Conservation (phyloP, 352 stramenopile species). For the Plasmopara muralis region DNA sequence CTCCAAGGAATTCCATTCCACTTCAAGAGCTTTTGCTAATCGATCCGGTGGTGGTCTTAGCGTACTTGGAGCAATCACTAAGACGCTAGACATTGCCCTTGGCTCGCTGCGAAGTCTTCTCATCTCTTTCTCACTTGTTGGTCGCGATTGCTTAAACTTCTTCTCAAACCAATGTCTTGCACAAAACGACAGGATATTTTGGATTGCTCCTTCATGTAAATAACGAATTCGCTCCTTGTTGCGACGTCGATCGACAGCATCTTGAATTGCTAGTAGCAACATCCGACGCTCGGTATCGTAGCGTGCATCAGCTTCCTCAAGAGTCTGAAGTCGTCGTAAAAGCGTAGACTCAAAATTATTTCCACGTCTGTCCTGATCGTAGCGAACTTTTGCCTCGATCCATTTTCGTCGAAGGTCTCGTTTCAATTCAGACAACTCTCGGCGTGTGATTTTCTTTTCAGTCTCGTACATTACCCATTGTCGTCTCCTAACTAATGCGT, state of each 20-base stretch:
- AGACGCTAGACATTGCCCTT: conserved; percentile 1
- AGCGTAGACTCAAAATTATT: conserved; percentile 37
- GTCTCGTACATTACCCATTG: conserved; percentile 21
- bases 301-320: conserved; percentile 28
- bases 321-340: conserved; percentile 26
- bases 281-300: conserved; percentile 29
- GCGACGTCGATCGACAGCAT: conserved; percentile 26
- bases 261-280: conserved; percentile 26
- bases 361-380: conserved; percentile 29
- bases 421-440: conserved; percentile 26
- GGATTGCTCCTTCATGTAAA: conserved; percentile 26
- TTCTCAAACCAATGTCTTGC: conserved; percentile 53
- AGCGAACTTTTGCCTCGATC: conserved; percentile 47
- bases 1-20: conserved; percentile 27
- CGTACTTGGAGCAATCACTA: conserved; percentile 17
- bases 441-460: conserved; percentile 15
- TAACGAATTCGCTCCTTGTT: conserved; percentile 19
- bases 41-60: conserved; percentile 24
- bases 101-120: background rate
- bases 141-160: background rate
- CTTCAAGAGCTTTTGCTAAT: conserved; percentile 24
- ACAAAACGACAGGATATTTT: conserved; percentile 47
- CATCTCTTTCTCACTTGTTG: conserved; percentile 5
- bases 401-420: conserved; percentile 33
- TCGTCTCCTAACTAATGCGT: conserved; percentile 35